Base-by-base conservation (phyloP, 2,329 filamentous ascomycete genomes). In the Fusarium succisae region DNA sequence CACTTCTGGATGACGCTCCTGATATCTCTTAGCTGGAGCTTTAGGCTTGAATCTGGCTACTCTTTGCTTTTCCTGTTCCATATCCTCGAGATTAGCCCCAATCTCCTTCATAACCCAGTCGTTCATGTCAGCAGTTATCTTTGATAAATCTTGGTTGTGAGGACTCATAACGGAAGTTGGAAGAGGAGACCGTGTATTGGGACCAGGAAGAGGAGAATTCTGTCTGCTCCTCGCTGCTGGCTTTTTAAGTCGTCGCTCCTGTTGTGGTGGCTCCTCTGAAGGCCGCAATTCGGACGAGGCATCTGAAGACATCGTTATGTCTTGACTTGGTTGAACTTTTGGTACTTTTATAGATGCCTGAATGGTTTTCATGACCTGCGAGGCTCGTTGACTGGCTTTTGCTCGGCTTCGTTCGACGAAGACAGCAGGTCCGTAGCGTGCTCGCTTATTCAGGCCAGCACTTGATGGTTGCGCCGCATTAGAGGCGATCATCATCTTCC, bases 101-200 rank as follows among this genome's bases (percentile, higher is more conserved):
- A 92, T 90, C 69, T 91, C 86, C 73, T 87, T 83, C 71, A 92
- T 81, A 2, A 90, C 88, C 82, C 88, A 92, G 38, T 84, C 82
- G 76, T 90, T 86, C 88, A 90, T 90, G 39, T 88, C 87, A 11
- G 84, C 84, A 5, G 87, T 82, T 41, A 90, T 83, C 70, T 85
- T 83, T 45, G 87, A 84, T 82, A 88, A 85, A 48, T 89, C 84
- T 68, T 84, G 80, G 39, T 76, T 80, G 65, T 84, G 81, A 6
- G 79, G 80, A 28, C 78, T 77, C 78, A 76, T 75, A 57, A 83
- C 51, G 20, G 83, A 81, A 41, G 72, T 62, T 17, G 84, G 80
- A 18, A 85, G 77, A 14, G 81, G 81, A 13, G 73, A 61, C 17
- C 76, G 77, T 17, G 62, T 59, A 35, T 68, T 58, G 20, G 73